Evolutionary conservation across 345 rosid species (phyloP), one percentile per base, ranked within the genome.

Genomic region (Brassica nigra): DNA sequence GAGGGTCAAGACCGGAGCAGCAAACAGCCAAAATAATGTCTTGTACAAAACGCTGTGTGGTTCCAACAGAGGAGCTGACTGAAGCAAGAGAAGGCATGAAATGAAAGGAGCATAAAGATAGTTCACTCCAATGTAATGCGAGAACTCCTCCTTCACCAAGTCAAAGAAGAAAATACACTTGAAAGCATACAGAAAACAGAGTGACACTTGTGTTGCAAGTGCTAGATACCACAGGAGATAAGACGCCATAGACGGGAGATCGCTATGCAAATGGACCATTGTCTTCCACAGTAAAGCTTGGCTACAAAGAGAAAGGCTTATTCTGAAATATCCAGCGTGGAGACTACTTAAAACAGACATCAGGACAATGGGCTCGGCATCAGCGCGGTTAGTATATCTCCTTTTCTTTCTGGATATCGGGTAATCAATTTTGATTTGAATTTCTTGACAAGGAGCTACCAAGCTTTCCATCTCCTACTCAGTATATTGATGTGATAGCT

Each of bases 41-140:
- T 42, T 61, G 29, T 80, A 78, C 4, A 36, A 36, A 71, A 72
- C 31, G 7, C 74, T 70, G 0, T 73, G 5, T 4, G 84, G 78
- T 10, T 70, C 54, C 18, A 66, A 23, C 20, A 33, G 12, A 0
- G 91, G 93, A 8, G 90, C 84, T 12, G 96, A 87, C 5, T 91
- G 96, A 37, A 90, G 89, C 88, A 93, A 73, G 68, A 89, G 73
- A 70, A 93, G 90, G 81, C 88, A 86, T 55, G 94, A 78, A 58
- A 87, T 85, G 84, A 85, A 91, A 44, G 94, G 98, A 65, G 91
- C 89, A 70, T 80, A 89, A 9, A 89, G 73, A 85, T 86, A 88
- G 85, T 89, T 89, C 0, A 90, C 92, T 72, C 90, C 91, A 57
- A 88, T 87, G 44, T 83, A 80, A 72, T 88, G 86, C 47, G 81